phyloP scores from a whole-genome alignment of 352 stramenopile species.

The Phytopythium montanum region DNA sequence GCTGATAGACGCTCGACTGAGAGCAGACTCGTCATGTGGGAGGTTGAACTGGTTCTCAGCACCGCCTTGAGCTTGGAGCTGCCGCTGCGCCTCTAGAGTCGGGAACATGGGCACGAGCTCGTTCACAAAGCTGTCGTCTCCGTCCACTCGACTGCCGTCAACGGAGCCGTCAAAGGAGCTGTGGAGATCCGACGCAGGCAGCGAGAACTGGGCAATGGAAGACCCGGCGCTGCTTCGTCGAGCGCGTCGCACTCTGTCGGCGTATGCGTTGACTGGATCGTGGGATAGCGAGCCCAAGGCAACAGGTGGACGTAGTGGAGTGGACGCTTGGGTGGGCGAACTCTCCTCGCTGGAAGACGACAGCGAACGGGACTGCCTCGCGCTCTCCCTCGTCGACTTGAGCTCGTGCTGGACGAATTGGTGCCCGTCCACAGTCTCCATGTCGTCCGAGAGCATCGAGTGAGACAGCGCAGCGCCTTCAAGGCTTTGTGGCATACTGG shows the following conservation, averaged over 20 bases:
- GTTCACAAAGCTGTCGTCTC: slow-evolving; percentile 50
- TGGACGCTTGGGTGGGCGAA: background rate
- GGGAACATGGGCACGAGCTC: slow-evolving; percentile 63
- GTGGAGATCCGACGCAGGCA: slow-evolving; percentile 54
- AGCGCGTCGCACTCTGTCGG: background rate
- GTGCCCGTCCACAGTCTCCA: background rate
- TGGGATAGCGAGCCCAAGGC: background rate
- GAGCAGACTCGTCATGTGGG: slow-evolving; percentile 27
- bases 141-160: slow-evolving; percentile 10
- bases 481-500: no score
- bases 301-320: background rate
- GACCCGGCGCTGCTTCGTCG: slow-evolving; percentile 22
- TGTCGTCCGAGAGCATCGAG: slow-evolving; percentile 2
- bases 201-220: slow-evolving; percentile 47
- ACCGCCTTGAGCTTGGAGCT: background rate
- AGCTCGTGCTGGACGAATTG: background rate
- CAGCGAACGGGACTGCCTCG: background rate
- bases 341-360: slow-evolving; percentile 10
- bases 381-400: background rate
- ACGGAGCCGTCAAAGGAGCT: slow-evolving; percentile 59
- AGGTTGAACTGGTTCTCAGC: slow-evolving; percentile 28
- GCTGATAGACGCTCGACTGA: slow-evolving; percentile 21
- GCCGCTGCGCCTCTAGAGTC: slow-evolving; percentile 6
- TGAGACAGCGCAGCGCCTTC: background rate
- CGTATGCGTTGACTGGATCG: background rate